A percentile compares a stretch with the other conserved stretches of the same genome.
phyloP scores from a whole-genome alignment of 805 yeast species.

The Cyberlindnera suaveolens region DNA sequence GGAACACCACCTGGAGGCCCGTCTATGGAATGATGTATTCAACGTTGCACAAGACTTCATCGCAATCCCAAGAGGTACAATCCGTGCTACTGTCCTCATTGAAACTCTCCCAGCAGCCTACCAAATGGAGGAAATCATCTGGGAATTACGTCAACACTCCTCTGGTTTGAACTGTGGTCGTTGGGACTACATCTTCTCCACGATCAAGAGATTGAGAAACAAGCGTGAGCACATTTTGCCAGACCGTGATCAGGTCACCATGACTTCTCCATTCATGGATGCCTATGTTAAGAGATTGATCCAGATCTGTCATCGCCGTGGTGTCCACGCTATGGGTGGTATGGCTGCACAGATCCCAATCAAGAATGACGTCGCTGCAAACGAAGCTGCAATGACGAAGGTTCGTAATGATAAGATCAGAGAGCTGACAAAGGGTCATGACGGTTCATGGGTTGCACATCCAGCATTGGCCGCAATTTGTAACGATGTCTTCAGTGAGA shows the following conservation, averaged over 20 bases:
- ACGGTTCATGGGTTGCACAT: conserved; percentile 87
- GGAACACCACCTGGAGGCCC: conserved; percentile 82
- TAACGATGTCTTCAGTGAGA: conserved; percentile 62
- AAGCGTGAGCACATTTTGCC: conserved; percentile 62
- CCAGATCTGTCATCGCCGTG: conserved; percentile 67
- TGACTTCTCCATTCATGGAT: conserved; percentile 79
- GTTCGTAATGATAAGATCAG: conserved; percentile 71
- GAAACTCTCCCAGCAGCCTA: conserved; percentile 82
- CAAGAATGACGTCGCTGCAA: conserved; percentile 60
- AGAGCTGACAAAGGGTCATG: conserved; percentile 75
- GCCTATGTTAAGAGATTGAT: conserved; percentile 71
- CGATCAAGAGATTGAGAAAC: conserved; percentile 69
- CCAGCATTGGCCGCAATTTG: conserved; percentile 77
- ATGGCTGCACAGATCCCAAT: conserved; percentile 88
- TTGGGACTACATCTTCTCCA: conserved; percentile 84
- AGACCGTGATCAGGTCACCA: conserved; percentile 71
- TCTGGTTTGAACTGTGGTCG: conserved; percentile 85
- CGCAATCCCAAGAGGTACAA: conserved; percentile 66
- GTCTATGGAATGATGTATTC: conserved; percentile 78
- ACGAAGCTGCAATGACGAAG: conserved; percentile 60
- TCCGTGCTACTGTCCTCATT: conserved; percentile 75
- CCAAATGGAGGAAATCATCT: conserved; percentile 81
- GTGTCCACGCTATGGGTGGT: conserved; percentile 86
- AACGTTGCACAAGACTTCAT: conserved; percentile 69
- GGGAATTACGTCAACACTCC: conserved; percentile 69